Base-by-base conservation (phyloP, 2,329 filamentous ascomycete species). In the Calonectria pseudoturangicola region DNA sequence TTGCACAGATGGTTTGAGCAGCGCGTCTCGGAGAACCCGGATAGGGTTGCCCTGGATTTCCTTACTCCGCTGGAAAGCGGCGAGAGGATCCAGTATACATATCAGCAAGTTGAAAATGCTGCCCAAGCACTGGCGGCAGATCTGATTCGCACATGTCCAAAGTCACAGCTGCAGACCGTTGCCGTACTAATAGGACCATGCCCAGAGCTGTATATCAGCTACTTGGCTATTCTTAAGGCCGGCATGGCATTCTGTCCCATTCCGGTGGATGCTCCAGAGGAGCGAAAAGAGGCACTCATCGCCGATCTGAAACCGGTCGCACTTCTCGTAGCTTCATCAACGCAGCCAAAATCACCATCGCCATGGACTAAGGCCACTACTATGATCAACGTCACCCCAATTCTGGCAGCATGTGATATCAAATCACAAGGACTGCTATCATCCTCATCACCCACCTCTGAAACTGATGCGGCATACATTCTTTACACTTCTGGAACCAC, bases 141-240 rank as follows among this genome's bases (percentile, higher is more conserved):
- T 5, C 10, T 58, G 13, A 9, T 21, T 13, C 7, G 21, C 6
- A 25, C 15, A 41, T 41, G 18, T 25, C 2, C 10, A 18, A 21
- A 27, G 2, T 8, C 54, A 18, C n/a, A 39, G n/a, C 16, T 21
- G 4, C 8, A 41, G n/a, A 58, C 33, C 2, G 54, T 58, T 41
- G 54, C 54, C 8, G 54, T 58, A 28, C 54, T 27, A 41, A 58
- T 58, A 41, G 54, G 54, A 9, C 54, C 54, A 2, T 58, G 54
- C 54, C 54, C 54, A 41, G 54, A 58, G 33, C 33, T 58, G n/a
- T 58, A 58, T 12, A 58, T 58, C 54, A 58, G 54, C n/a, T 58
- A 58, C 33, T 15, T 58, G 33, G 54, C 54, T 25, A 28, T 25
- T 10, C 54, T 58, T 10, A 58, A 58, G 21, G 54, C 33, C 21